Evolutionary conservation across 2,329 filamentous ascomycete species (phyloP).

Genomic region (Orbilia brochopaga): DNA sequence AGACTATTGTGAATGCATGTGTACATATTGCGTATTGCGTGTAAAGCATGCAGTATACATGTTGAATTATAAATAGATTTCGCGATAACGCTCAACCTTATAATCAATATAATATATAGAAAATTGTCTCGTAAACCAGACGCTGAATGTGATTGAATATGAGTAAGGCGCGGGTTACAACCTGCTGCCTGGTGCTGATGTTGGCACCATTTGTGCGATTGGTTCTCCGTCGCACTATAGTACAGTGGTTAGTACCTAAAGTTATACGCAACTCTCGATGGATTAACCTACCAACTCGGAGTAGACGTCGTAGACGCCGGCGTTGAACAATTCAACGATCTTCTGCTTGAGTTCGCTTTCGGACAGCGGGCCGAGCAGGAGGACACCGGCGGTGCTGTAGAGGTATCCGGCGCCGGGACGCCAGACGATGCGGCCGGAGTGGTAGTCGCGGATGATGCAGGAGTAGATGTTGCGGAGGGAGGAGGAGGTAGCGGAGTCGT

Average conservation of each 20-base stretch:
- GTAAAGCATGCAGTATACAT: too few species aligned
- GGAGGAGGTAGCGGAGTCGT: slow-evolving; percentile 7
- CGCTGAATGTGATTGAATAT: slow-evolving; percentile 24
- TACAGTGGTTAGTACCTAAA: background rate
- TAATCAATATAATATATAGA: too few species aligned
- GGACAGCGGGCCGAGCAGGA: slow-evolving; percentile 9
- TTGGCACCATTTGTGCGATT: background rate
- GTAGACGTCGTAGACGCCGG: slow-evolving; percentile 17
- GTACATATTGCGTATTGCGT: too few species aligned
- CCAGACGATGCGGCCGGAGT: slow-evolving; percentile 26
- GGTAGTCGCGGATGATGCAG: slow-evolving; percentile 32
- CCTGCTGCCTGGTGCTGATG: background rate
- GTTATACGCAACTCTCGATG: background rate
- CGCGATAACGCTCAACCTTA: too few species aligned
- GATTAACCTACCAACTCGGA: slow-evolving; percentile 15
- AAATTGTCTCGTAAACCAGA: slow-evolving; percentile 13
- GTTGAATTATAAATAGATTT: too few species aligned
- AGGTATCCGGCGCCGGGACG: slow-evolving; percentile 25
- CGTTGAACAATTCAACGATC: background rate
- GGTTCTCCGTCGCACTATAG: background rate
- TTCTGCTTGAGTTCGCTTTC: background rate
- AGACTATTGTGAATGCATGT: too few species aligned
- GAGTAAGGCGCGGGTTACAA: background rate
- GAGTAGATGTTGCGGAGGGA: slow-evolving; percentile 21
- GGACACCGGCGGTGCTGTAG: slow-evolving; percentile 8